Percentiles rank a stretch among this genome's conserved stretches.
phyloP scores from a whole-genome alignment of 345 rosid species.

The Excoecaria cochinchinensis region DNA sequence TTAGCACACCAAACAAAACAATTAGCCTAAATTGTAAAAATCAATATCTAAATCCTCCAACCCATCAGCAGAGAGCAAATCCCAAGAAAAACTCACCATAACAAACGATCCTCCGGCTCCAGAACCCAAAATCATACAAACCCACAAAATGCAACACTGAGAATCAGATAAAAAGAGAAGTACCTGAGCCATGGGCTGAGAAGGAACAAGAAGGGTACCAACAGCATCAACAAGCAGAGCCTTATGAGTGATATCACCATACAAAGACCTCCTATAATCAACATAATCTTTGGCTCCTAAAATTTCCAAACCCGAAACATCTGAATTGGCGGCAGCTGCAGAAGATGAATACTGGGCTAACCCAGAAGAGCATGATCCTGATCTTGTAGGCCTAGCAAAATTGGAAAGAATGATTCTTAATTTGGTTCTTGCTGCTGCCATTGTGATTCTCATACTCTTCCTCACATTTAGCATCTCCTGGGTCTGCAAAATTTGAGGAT shows the following conservation, averaged over 20 bases:
- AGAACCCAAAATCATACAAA: not conserved
- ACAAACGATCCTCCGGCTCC: not conserved
- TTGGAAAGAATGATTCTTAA: constrained; percentile 2
- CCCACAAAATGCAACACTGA: not conserved
- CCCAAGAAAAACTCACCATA: too few species aligned
- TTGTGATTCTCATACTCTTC: not conserved
- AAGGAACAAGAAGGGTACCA: constrained; percentile 88
- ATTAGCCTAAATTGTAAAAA: too few species aligned
- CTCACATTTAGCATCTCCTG: not conserved
- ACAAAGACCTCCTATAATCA: constrained; percentile 79
- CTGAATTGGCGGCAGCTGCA: constrained; percentile 9
- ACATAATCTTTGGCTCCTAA: constrained; percentile 66
- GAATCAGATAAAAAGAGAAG: not conserved
- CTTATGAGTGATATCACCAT: constrained; percentile 79
- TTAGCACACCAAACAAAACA: too few species aligned
- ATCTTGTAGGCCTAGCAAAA: not conserved
- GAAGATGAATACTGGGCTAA: constrained; percentile 10
- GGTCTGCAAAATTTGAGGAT: not conserved
- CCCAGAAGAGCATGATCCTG: not conserved
- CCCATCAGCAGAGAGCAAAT: too few species aligned
- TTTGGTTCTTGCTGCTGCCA: constrained; percentile 6
- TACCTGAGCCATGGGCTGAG: constrained; percentile 99
- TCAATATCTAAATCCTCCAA: too few species aligned
- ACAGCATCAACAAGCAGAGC: constrained; percentile 92
- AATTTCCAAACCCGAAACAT: constrained; percentile 1